Evolutionary conservation across 768 basidiomycete genomes (phyloP), one percentile per base, ranked within the genome.

Genomic region (Rubroboletus pulcherrimus): DNA sequence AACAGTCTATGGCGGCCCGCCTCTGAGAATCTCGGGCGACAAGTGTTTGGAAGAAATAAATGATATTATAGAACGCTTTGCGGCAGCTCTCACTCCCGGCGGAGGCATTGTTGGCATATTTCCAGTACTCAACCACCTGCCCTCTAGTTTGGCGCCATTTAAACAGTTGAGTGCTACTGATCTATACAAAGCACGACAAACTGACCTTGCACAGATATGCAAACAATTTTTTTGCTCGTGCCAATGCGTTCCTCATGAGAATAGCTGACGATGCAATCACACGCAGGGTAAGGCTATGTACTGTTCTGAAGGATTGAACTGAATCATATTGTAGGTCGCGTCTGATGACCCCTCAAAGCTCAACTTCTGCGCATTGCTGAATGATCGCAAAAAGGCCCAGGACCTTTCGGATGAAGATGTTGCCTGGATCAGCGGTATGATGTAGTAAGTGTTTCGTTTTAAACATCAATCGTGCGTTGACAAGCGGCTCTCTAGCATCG

Each of bases 341-440:
- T 54, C 9, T 0, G 47, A 54, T 34, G 56, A 57, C 34, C 52
- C 53, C 5, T 43, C 48, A 29, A 54, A 34, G 19, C 30, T 43
- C 39, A 57, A 54, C 52, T 54, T 57, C 35, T 57, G 56, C 10
- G 52, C 51, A 3, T 5, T 29, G 17, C 24, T 57, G 30, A 54
- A 57, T 33, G 53, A 54, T 14, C 40, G 42, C 4, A 57, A 57
- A 43, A 29, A 44, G 12, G 19, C 21, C 12, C 37, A 49, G 30
- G 31, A 35, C 12, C 52, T 57, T 14, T 54, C 52, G 7, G 56
- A 57, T 24, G 56, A 54, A 31, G 56, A 54, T 34, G 56, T 57
- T 34, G 56, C 56, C 8, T 57, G 56, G 56, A 54, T 49, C 9
- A 49, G 52, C 14, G 56, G 52, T 9, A 48, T 48, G 53, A 57